Base-by-base conservation (phyloP, 495 filamentous ascomycete genomes). In the Niebla homalea region DNA sequence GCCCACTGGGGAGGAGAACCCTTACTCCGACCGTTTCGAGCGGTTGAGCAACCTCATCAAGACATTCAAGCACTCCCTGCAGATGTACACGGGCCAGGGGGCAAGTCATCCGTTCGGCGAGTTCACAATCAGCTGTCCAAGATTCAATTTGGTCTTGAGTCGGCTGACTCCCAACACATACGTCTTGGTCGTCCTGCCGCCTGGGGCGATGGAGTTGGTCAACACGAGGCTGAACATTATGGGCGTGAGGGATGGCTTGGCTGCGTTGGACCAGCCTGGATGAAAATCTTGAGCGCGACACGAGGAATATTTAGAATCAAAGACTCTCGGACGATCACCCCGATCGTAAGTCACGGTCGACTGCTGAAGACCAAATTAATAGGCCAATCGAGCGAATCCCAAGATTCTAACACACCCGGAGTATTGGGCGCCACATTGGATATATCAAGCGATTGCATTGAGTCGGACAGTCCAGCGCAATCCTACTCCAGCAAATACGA, bases 151-250 rank as follows among this genome's bases (percentile, higher is more conserved):
- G 70, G 94, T 96, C 62, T 82, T 94, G 38, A 81, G 83, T 54
- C 84, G 89, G 49, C 83, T 98, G 58, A 98, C 92, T 0, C 87
- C 89, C 36, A 98, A 98, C 60, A 97, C 92, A 10, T 97, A 96
- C 59, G 83, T 97, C 45, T 83, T 94, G 50, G 83, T 90, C 0
- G 84, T 90, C 18, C 78, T 95, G 55, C 89, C 89, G 0, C 87
- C 88, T 0, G 85, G 87, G 12, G 89, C 93, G 58, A 82, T 84
- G 5, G 77, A 85, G 32, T 89, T 90, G 62, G 94, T 95, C 53
- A 83, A 82, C 50, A 89, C 89, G 18, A 76, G 88, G 62, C 65
- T 94, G 57, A 97, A 97, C 59, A 88, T 89, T 54, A 79, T 83
- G 60, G 78, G 92, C 36, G 93, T 89, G 4, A 70, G 85, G 32